phyloP scores from a whole-genome alignment of 2,329 filamentous ascomycete species.

The Neofusicoccum parvum region DNA sequence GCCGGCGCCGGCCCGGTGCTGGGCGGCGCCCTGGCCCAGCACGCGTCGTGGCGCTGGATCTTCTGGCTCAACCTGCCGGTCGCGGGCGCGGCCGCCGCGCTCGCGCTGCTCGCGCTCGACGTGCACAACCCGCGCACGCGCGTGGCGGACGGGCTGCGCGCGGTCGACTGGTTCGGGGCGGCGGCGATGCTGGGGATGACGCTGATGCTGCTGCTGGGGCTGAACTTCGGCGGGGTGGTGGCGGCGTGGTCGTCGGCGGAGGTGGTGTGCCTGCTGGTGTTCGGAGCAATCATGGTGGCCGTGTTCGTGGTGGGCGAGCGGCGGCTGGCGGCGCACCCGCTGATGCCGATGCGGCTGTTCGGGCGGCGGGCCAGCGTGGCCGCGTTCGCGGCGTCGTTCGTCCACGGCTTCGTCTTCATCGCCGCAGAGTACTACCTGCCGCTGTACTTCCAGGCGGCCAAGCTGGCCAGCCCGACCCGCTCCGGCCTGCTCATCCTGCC shows the following conservation, averaged over 20 bases:
- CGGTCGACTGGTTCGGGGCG: too few relatives aligned
- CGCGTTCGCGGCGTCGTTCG: slow-evolving; percentile 53
- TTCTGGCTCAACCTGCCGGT: too few relatives aligned
- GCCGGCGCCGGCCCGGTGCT: too few relatives aligned
- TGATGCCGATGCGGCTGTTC: slow-evolving; percentile 70
- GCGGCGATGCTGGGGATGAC: slow-evolving; percentile 29
- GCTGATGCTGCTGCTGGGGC: slow-evolving; percentile 55
- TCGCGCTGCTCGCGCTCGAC: too few relatives aligned
- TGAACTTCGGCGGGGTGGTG: slow-evolving; percentile 56
- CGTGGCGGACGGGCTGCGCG: too few relatives aligned
- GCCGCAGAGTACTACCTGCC: slow-evolving; percentile 71
- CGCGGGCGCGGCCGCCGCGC: too few relatives aligned
- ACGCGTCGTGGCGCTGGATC: too few relatives aligned
- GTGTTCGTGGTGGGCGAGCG: slow-evolving; percentile 65
- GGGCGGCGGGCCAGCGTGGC: slow-evolving; percentile 58
- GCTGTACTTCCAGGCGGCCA: slow-evolving; percentile 71
- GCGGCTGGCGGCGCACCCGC: slow-evolving; percentile 63
- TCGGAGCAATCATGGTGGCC: slow-evolving; percentile 51
- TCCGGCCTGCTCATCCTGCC: slow-evolving; percentile 64
- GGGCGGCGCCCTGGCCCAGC: too few relatives aligned
- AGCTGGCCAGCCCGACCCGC: slow-evolving; percentile 61
- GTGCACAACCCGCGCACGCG: too few relatives aligned
- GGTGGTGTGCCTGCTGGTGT: slow-evolving; percentile 58
- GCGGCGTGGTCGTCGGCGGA: slow-evolving; percentile 58
- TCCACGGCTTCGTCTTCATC: slow-evolving; percentile 54